Percentiles rank a stretch among this genome's conserved stretches.
These are phyloP conservation scores for Fagus sylvatica DNA, from an alignment of 306 rosid genomes.

Conservation along the genomic window DNA sequence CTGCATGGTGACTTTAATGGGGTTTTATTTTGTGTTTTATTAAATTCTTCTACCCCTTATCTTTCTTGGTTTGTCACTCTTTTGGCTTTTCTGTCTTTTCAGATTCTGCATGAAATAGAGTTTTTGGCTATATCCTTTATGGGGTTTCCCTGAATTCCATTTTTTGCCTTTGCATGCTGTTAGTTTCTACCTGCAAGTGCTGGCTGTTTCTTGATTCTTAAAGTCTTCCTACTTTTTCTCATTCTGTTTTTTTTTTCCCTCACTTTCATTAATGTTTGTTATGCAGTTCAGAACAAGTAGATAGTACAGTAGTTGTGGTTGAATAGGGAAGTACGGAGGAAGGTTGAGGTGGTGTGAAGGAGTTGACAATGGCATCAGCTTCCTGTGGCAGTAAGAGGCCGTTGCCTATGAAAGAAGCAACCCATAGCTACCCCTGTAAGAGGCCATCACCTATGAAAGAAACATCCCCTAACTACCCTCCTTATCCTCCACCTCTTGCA, in stretches of 20 bases:
- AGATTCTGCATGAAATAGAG: slow-evolving; percentile 39
- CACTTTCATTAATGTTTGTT: slow-evolving; percentile 1
- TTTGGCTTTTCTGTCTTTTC: slow-evolving; percentile 31
- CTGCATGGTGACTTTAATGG: slow-evolving; percentile 49
- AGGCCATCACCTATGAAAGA: slow-evolving; percentile 49
- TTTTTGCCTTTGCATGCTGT: slow-evolving; percentile 7
- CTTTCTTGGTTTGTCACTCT: slow-evolving; percentile 30
- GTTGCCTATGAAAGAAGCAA: slow-evolving; percentile 41
- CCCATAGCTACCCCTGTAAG: slow-evolving; percentile 28
- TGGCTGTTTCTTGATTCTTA: slow-evolving; percentile 8
- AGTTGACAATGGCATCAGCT: slow-evolving; percentile 63
- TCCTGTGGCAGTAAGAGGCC: slow-evolving; percentile 51
- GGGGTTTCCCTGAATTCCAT: not conserved
- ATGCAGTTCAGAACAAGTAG: slow-evolving; percentile 29
- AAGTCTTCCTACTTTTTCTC: not conserved
- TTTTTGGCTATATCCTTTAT: slow-evolving; percentile 16
- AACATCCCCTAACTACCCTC: slow-evolving; percentile 26
- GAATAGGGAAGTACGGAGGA: slow-evolving; percentile 25
- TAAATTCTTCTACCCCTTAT: slow-evolving; percentile 12
- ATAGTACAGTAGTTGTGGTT: slow-evolving; percentile 31
- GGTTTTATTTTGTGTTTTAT: not conserved
- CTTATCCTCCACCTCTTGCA: slow-evolving; percentile 63
- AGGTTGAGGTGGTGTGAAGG: slow-evolving; percentile 18
- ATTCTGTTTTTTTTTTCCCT: not conserved
- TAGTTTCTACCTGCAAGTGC: slow-evolving; percentile 14